A percentile compares a stretch with the other conserved stretches of the same genome.
phyloP scores from a whole-genome alignment of 441 rosid genomes.

The Adansonia grandidieri region DNA sequence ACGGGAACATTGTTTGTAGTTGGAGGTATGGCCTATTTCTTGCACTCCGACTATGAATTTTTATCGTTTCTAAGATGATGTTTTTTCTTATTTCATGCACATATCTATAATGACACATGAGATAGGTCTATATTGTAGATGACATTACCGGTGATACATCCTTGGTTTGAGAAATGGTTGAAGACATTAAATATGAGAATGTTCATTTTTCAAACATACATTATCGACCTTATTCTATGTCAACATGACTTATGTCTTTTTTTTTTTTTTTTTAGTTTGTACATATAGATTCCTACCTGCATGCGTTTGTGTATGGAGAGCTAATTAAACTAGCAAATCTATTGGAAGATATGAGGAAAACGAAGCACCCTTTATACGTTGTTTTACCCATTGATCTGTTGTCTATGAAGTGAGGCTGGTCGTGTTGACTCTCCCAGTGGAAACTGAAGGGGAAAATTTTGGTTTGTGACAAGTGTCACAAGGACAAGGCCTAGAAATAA shows the following conservation, averaged over 20 bases:
- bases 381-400: neutral
- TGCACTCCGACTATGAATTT: neutral
- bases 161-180: neutral
- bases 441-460: neutral
- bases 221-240: constrained; percentile 13
- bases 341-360: neutral
- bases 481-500: neutral
- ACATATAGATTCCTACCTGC: neutral
- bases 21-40: constrained; percentile 72
- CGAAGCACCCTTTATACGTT: neutral
- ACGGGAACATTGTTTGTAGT: constrained; percentile 89
- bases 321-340: neutral
- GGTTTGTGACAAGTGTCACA: neutral
- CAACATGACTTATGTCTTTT: neutral
- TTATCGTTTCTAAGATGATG: constrained; percentile 11
- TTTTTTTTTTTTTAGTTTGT: neutral
- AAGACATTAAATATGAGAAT: neutral
- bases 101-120: neutral
- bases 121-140: constrained; percentile 7
- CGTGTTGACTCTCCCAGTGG: neutral
- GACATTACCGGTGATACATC: neutral
- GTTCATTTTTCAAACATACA: neutral
- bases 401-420: constrained; percentile 19
- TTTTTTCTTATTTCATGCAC: constrained; percentile 4
- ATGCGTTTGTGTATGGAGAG: neutral